Percentiles rank a stretch among this genome's conserved stretches.
These are phyloP conservation scores for Candida sakaeoensis DNA, from an alignment of 805 yeast genomes.

Conservation along the genomic window DNA sequence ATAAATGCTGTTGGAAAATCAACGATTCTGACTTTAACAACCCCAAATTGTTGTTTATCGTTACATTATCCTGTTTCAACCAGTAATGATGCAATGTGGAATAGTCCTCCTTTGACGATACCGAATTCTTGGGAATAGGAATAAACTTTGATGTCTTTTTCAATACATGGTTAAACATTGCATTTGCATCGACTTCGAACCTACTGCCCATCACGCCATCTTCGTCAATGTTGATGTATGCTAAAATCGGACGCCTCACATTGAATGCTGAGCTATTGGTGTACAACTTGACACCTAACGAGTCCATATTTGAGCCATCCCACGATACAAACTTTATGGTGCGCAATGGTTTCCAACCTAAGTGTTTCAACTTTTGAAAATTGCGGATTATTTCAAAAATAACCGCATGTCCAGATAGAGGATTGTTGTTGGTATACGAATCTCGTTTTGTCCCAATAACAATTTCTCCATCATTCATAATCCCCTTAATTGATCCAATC, in stretches of 20 bases:
- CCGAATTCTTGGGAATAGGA: slow-evolving; percentile 27
- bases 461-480: slow-evolving; percentile 36
- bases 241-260: slow-evolving; percentile 23
- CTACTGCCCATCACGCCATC: slow-evolving; percentile 37
- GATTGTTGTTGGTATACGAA: slow-evolving; percentile 32
- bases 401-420: slow-evolving; percentile 37
- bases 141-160: slow-evolving; percentile 24
- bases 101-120: slow-evolving; percentile 16
- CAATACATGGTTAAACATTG: slow-evolving; percentile 32
- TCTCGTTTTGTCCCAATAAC: slow-evolving; percentile 41
- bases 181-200: slow-evolving; percentile 31
- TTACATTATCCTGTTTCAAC: slow-evolving; percentile 27
- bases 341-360: slow-evolving; percentile 43
- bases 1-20: slow-evolving; percentile 28
- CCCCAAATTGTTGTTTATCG: slow-evolving; percentile 32
- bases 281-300: slow-evolving; percentile 26
- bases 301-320: slow-evolving; percentile 36
- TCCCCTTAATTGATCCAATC: slow-evolving; percentile 31
- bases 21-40: slow-evolving; percentile 22
- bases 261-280: slow-evolving; percentile 17
- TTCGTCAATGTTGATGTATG: slow-evolving; percentile 37
- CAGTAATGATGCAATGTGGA: slow-evolving; percentile 33
- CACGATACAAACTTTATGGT: slow-evolving; percentile 37
- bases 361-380: slow-evolving; percentile 23
- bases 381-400: slow-evolving; percentile 37